A percentile compares a stretch with the other conserved stretches of the same genome.
Evolutionary conservation across 1,284 basidiomycete genomes (phyloP).

Genomic region (Takashimella koratensis): DNA sequence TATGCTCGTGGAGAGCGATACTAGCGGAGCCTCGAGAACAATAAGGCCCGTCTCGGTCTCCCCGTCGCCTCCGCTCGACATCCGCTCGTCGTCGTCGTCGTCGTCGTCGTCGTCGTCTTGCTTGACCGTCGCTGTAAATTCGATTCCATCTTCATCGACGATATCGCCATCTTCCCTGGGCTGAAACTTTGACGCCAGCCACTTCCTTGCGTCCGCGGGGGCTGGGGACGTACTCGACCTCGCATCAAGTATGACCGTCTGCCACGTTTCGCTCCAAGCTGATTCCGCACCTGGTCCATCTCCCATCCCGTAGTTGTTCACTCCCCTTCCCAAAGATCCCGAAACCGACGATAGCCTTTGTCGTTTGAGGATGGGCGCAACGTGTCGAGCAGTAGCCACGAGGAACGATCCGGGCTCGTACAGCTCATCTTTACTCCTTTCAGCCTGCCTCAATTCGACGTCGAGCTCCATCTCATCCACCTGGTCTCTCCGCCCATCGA

Average conservation of each 20-base stretch:
- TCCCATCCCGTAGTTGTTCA: neutral
- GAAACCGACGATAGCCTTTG: neutral
- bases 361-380: slow-evolving; percentile 20
- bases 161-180: slow-evolving; percentile 11
- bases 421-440: slow-evolving; percentile 2
- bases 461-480: slow-evolving; percentile 22
- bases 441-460: slow-evolving; percentile 19
- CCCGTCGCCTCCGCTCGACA: slow-evolving; percentile 9
- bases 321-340: no score
- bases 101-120: slow-evolving; percentile 1
- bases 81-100: neutral
- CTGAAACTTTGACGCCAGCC: slow-evolving; percentile 35
- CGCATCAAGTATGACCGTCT: slow-evolving; percentile 14
- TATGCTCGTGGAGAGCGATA: slow-evolving; percentile 1
- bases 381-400: slow-evolving; percentile 23
- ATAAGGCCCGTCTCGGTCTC: slow-evolving; percentile 24
- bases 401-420: slow-evolving; percentile 34
- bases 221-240: slow-evolving; percentile 21
- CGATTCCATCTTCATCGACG: slow-evolving; percentile 15
- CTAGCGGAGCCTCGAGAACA: slow-evolving; percentile 32
- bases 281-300: neutral
- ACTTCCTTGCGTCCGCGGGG: slow-evolving; percentile 19
- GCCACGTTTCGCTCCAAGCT: no score
- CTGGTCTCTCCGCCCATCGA: neutral
- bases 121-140: slow-evolving; percentile 11